Evolutionary conservation across 164 flowering plant species (phyloP).

Genomic region (Protea cynaroides): DNA sequence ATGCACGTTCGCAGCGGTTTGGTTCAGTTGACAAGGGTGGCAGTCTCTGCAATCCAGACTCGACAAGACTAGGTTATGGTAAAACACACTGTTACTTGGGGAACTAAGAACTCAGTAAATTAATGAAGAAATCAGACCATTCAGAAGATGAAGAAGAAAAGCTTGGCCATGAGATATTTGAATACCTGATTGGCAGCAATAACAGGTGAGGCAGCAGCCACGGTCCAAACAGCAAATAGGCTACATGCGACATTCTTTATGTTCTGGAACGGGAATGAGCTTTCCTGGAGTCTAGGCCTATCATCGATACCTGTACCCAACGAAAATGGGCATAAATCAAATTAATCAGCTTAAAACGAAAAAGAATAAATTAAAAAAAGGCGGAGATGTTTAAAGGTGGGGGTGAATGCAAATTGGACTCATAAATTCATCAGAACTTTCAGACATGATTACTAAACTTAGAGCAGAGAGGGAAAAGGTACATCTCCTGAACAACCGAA

Average conservation of each 20-base stretch:
- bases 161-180: too few relatives aligned
- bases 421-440: too few relatives aligned
- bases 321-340: constrained; percentile 4
- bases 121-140: neutral
- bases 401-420: too few relatives aligned
- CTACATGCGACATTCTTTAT: constrained; percentile 63
- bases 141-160: neutral
- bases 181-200: constrained; percentile 79
- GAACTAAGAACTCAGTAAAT: neutral
- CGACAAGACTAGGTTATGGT: neutral
- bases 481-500: neutral
- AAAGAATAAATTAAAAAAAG: too few relatives aligned
- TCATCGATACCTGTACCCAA: constrained; percentile 23
- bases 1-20: constrained; percentile 81
- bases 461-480: too few relatives aligned
- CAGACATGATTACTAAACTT: too few relatives aligned
- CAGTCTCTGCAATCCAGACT: constrained; percentile 47
- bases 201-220: constrained; percentile 68
- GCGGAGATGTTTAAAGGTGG: too few relatives aligned
- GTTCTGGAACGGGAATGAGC: constrained; percentile 27
- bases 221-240: constrained; percentile 69
- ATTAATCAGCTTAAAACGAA: neutral
- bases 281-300: constrained; percentile 18
- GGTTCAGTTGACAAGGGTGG: constrained; percentile 89
- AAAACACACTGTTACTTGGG: neutral